A percentile compares a stretch with the other conserved stretches of the same genome.
phyloP scores from a whole-genome alignment of 1,284 basidiomycete genomes.

The Golubevia pallescens region DNA sequence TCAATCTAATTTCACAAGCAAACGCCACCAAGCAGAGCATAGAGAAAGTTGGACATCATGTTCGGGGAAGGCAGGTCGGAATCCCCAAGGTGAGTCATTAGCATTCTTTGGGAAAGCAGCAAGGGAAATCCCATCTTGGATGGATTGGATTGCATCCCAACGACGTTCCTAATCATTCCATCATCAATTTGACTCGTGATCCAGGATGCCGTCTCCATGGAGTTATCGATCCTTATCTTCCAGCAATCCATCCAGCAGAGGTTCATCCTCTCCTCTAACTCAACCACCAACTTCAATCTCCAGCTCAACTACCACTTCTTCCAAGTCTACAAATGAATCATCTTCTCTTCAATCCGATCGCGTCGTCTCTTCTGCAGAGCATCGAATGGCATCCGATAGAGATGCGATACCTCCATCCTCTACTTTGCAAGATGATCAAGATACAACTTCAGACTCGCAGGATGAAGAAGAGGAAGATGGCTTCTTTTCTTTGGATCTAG shows the following conservation, averaged over 20 bases:
- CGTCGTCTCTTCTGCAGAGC: not conserved
- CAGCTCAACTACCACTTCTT: conserved; percentile 1
- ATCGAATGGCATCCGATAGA: too few species aligned
- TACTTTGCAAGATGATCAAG: not conserved
- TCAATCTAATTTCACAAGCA: too few species aligned
- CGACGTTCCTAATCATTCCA: too few species aligned
- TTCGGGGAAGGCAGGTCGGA: conserved; percentile 2
- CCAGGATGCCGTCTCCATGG: conserved; percentile 5
- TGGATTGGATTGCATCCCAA: too few species aligned
- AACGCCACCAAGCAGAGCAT: too few species aligned
- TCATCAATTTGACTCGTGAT: too few species aligned
- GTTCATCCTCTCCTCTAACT: not conserved
- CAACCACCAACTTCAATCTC: not conserved
- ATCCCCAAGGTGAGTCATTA: not conserved
- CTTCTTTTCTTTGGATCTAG: conserved; percentile 45
- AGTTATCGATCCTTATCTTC: not conserved
- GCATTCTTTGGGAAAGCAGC: too few species aligned
- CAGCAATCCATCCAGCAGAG: not conserved
- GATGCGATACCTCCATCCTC: not conserved
- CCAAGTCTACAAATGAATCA: not conserved
- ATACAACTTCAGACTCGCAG: not conserved
- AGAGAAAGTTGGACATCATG: not conserved
- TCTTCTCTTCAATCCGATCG: not conserved
- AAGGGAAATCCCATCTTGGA: too few species aligned
- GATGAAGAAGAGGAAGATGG: conserved; percentile 30